phyloP scores from a whole-genome alignment of 768 basidiomycete species.

The Dioszegia crocea region DNA sequence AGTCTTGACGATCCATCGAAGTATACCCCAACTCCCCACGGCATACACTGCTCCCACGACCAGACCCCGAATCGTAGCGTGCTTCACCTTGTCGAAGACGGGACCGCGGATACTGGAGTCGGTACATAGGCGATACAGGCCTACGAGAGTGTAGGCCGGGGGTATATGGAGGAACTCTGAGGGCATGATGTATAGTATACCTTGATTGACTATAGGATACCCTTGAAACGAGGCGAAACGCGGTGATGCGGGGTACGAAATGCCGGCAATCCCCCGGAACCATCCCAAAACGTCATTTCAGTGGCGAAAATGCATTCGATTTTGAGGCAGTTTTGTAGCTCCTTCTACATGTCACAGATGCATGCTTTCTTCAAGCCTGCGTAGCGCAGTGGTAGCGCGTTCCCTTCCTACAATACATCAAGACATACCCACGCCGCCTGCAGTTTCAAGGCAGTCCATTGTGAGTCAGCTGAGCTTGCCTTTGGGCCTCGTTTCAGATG shows the following conservation, averaged over 20 bases:
- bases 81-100: slow-evolving; percentile 74
- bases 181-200: slow-evolving; percentile 39
- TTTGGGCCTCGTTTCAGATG: too few relatives aligned
- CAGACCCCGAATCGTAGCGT: slow-evolving; percentile 68
- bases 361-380: not conserved
- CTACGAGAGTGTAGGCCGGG: slow-evolving; percentile 78
- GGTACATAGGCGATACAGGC: slow-evolving; percentile 73
- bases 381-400: slow-evolving; percentile 8
- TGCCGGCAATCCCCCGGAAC: not conserved
- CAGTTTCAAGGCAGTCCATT: too few relatives aligned
- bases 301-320: too few relatives aligned
- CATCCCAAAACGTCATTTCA: too few relatives aligned
- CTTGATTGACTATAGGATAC: too few relatives aligned
- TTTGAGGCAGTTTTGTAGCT: too few relatives aligned
- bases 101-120: slow-evolving; percentile 67
- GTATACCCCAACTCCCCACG: slow-evolving; percentile 65
- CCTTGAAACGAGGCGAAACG: too few relatives aligned
- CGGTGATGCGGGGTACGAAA: too few relatives aligned
- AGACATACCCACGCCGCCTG: too few relatives aligned
- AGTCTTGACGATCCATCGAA: slow-evolving; percentile 51
- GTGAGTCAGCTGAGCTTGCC: too few relatives aligned
- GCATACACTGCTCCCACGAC: slow-evolving; percentile 64
- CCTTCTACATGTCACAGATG: too few relatives aligned
- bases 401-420: not conserved
- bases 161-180: slow-evolving; percentile 62